Conservation (phyloP, 805 yeast genomes). For the Candida awuae region DNA sequence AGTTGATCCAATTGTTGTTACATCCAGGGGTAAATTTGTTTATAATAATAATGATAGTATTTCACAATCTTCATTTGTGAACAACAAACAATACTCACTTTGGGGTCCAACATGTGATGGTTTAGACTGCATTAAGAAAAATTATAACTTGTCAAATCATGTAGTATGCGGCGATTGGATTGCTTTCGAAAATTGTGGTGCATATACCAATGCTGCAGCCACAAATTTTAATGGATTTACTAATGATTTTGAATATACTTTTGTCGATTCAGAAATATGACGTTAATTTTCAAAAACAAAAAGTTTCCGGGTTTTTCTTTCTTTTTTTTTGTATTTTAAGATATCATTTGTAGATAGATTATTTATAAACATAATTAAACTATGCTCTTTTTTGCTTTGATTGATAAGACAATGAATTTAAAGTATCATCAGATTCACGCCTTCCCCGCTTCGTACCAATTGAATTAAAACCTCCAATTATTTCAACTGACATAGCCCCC, state of each 20-base stretch:
- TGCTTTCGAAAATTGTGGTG: slow-evolving; percentile 76
- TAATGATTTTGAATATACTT: slow-evolving; percentile 49
- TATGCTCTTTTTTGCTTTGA: slow-evolving; percentile 2
- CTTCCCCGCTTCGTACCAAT: slow-evolving; percentile 19
- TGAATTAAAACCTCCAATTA: slow-evolving; percentile 17
- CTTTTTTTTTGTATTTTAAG: neutral
- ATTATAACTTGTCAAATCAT: slow-evolving; percentile 45
- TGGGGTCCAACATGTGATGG: slow-evolving; percentile 99
- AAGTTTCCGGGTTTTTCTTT: neutral
- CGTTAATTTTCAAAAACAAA: no score
- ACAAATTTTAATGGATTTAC: slow-evolving; percentile 88
- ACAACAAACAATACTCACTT: slow-evolving; percentile 43
- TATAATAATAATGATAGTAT: slow-evolving; percentile 12
- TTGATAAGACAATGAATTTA: neutral
- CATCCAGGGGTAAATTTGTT: slow-evolving; percentile 36
- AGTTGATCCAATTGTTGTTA: slow-evolving; percentile 62
- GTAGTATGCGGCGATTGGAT: slow-evolving; percentile 88
- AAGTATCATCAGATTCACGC: slow-evolving; percentile 10
- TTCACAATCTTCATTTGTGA: neutral
- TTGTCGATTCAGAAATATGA: slow-evolving; percentile 37
- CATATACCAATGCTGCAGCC: slow-evolving; percentile 90
- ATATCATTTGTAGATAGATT: neutral
- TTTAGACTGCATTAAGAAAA: slow-evolving; percentile 66
- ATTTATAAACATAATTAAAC: neutral
- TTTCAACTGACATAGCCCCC: slow-evolving; percentile 25